These are phyloP conservation scores for Trichophyton equinum DNA, from an alignment of 2,329 filamentous ascomycete species.

Conservation along the genomic window DNA sequence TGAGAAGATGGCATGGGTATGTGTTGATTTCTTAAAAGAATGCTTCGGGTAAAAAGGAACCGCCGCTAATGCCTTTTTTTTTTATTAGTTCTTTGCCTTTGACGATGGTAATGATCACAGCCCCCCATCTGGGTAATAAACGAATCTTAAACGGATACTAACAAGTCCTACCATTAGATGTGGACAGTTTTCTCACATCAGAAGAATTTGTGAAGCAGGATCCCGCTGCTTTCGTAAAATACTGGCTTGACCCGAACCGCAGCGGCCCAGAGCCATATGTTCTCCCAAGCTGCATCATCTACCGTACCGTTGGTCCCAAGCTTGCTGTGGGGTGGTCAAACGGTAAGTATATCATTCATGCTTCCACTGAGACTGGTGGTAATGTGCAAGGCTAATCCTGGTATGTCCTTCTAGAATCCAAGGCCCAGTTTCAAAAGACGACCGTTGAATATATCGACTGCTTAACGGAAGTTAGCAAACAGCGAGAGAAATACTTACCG, in stretches of 20 bases:
- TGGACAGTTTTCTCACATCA: constrained; percentile 8
- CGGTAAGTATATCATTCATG: neutral
- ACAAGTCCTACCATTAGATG: constrained; percentile 2
- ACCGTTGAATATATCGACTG: constrained; percentile 9
- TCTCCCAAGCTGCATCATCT: constrained; percentile 9
- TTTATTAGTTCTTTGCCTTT: constrained; percentile 9
- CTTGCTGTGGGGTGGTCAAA: constrained; percentile 7
- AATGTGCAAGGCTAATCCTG: neutral
- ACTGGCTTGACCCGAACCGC: constrained; percentile 9
- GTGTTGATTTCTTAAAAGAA: neutral
- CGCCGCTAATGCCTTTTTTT: neutral
- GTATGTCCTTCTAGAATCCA: constrained; percentile 1
- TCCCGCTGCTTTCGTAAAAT: constrained; percentile 5
- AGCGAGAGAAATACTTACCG: constrained; percentile 9
- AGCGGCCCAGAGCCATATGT: constrained; percentile 9
- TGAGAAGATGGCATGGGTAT: constrained; percentile 11
- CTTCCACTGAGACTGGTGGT: neutral
- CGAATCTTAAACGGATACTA: neutral
- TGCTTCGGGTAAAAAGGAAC: neutral
- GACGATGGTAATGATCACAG: constrained; percentile 7
- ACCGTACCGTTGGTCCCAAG: constrained; percentile 9
- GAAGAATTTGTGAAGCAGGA: constrained; percentile 9
- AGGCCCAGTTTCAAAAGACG: constrained; percentile 8
- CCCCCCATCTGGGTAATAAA: neutral
- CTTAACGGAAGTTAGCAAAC: constrained; percentile 7